phyloP scores from a whole-genome alignment of 805 yeast species.

The Barnettozyma salicaria region DNA sequence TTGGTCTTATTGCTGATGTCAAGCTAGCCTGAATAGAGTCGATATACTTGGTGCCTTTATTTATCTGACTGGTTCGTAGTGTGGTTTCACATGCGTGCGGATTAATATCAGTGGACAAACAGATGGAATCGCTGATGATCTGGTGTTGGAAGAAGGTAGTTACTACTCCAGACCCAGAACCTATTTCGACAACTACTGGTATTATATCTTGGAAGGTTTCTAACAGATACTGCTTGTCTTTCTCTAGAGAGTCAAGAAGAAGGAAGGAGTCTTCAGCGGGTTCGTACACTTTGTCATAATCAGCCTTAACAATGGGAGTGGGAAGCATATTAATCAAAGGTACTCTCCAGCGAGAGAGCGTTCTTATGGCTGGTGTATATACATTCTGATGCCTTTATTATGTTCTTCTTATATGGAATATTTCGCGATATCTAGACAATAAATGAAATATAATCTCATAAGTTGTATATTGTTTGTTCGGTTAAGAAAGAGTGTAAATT shows the following conservation, averaged over 20 bases:
- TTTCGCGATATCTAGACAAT: slow-evolving; percentile 2
- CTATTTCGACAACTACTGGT: slow-evolving; percentile 75
- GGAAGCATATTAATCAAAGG: slow-evolving; percentile 50
- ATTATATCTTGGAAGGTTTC: slow-evolving; percentile 27
- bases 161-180: slow-evolving; percentile 89
- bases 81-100: slow-evolving; percentile 66
- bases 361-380: not conserved
- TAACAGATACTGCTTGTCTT: slow-evolving; percentile 37
- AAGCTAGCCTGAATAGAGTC: slow-evolving; percentile 56
- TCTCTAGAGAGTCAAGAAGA: slow-evolving; percentile 73
- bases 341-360: not conserved
- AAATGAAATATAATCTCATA: too few relatives aligned
- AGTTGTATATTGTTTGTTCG: too few relatives aligned
- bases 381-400: not conserved
- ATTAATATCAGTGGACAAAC: slow-evolving; percentile 73
- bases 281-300: slow-evolving; percentile 77
- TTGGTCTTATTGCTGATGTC: slow-evolving; percentile 40
- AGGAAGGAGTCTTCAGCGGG: slow-evolving; percentile 93
- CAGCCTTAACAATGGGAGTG: slow-evolving; percentile 63
- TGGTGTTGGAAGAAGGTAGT: slow-evolving; percentile 65
- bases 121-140: slow-evolving; percentile 47
- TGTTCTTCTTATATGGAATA: not conserved
- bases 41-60: slow-evolving; percentile 28
- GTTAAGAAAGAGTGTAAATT: not conserved
- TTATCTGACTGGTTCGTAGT: slow-evolving; percentile 36